Evolutionary conservation across 108 stramenopile species (phyloP).

Genomic region (Discostella stelligeroides): DNA sequence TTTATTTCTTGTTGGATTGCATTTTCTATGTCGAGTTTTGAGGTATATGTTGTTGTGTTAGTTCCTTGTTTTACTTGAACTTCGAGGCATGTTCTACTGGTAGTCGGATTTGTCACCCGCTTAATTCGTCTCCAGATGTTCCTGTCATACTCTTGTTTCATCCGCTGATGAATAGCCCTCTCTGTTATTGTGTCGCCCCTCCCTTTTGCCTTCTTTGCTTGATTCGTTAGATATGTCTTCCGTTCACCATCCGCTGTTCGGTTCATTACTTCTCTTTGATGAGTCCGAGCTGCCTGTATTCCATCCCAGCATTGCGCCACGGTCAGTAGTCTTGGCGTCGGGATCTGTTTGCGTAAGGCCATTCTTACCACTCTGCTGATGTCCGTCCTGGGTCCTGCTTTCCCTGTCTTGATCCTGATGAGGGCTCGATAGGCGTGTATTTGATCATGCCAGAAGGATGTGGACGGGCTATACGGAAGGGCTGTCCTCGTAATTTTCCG

Average conservation of each 20-base stretch:
- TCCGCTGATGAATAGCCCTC: background rate
- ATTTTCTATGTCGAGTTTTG: background rate
- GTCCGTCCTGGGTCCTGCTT: background rate
- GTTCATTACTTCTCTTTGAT: background rate
- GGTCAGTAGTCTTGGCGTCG: background rate
- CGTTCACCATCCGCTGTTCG: background rate
- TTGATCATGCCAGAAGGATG: too few species aligned
- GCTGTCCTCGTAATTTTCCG: background rate
- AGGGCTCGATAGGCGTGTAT: background rate
- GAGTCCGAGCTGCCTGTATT: background rate
- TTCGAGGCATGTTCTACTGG: too few species aligned
- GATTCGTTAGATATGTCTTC: background rate
- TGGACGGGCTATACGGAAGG: background rate
- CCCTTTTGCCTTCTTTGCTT: background rate
- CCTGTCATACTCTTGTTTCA: background rate
- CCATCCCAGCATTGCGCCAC: slow-evolving; percentile 6
- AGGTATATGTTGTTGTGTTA: background rate
- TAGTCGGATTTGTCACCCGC: background rate
- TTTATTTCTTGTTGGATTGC: background rate
- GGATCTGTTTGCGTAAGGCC: background rate
- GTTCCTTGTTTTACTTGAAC: background rate
- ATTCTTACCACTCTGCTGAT: background rate
- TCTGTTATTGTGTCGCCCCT: background rate
- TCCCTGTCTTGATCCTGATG: background rate
- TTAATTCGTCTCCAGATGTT: background rate